Base-by-base conservation (phyloP, 257 asterid genomes). In the Lycium barbarum region DNA sequence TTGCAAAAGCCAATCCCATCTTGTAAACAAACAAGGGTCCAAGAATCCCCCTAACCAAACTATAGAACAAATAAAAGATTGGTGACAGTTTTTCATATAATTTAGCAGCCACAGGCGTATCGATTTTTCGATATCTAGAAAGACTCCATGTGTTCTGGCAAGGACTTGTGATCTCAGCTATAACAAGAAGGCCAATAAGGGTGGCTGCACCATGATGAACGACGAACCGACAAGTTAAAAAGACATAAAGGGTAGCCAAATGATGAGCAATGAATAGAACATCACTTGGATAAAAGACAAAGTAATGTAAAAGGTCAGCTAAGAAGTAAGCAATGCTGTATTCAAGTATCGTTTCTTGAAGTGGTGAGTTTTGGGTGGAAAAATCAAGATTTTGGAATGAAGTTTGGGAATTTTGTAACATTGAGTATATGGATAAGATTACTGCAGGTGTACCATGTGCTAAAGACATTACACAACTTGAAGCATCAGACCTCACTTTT, bases 71-170 rank as follows among this genome's bases (percentile, higher is more conserved):
- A 80, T 89, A 93, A 40, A 95, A 95, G 9, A 84, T 3, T 2
- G 98, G 98, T 18, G 98, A 92, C 86, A 94, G 59, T 67, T 82
- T 83, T 70, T 93, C 91, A 14, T 89, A 86, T 73, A 90, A 65
- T 35, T 79, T 51, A 1, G 91, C 89, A 74, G 97, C 98, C 81
- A 40, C 86, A 0, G 83, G 86, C 7, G 91, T 88, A 40, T 93
- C 92, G 71, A 51, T 81, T 71, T 84, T 92, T 59, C 89, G 84
- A 78, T 54, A 88, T 61, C 95, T 86, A 5, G 95, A 93, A 10
- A 95, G 90, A 84, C 93, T 95, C 98, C 97, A 92, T 17, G 90
- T 88, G 86, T 95, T 94, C 90, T 94, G 98, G 61, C 94, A 93
- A 0, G 90, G 87, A 73, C 92, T 88, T 8, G 98, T 95, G 38